These are phyloP conservation scores for Aureococcus anophagefferens DNA, from an alignment of 108 stramenopile genomes.

Conservation along the genomic window DNA sequence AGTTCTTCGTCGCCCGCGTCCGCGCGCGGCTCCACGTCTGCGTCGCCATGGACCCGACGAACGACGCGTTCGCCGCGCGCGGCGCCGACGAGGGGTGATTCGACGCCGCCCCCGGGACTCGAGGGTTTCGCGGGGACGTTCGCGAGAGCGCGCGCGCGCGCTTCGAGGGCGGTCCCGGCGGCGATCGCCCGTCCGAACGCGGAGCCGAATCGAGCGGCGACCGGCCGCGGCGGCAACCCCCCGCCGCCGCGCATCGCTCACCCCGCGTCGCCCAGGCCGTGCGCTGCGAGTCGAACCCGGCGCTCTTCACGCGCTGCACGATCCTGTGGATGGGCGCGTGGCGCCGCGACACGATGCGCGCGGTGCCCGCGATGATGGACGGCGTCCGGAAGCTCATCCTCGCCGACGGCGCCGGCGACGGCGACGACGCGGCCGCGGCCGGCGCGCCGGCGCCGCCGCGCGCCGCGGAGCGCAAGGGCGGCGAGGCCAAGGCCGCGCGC, in stretches of 20 bases:
- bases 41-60: slow-evolving; percentile 40
- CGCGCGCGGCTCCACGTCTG: slow-evolving; percentile 31
- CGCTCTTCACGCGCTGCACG: slow-evolving; percentile 38
- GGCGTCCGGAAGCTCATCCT: slow-evolving; percentile 26
- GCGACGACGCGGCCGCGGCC: background rate
- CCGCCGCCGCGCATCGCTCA: too few species aligned
- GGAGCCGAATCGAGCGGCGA: too few species aligned
- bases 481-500: background rate
- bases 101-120: too few species aligned
- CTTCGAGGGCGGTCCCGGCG: too few species aligned
- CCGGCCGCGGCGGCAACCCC: too few species aligned
- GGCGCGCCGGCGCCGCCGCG: too few species aligned
- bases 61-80: slow-evolving; percentile 27
- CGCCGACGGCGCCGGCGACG: background rate
- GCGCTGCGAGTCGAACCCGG: slow-evolving; percentile 51
- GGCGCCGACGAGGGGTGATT: too few species aligned
- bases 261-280: too few species aligned
- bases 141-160: too few species aligned
- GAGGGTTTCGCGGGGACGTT: too few species aligned
- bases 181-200: too few species aligned
- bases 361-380: slow-evolving; percentile 34
- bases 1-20: slow-evolving; percentile 43
- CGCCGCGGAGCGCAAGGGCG: background rate
- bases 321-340: slow-evolving; percentile 51
- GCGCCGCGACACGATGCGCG: slow-evolving; percentile 13